A percentile compares a stretch with the other conserved stretches of the same genome.
Conservation (phyloP, 257 asterid genomes). For the Nicotiana paniculata region DNA sequence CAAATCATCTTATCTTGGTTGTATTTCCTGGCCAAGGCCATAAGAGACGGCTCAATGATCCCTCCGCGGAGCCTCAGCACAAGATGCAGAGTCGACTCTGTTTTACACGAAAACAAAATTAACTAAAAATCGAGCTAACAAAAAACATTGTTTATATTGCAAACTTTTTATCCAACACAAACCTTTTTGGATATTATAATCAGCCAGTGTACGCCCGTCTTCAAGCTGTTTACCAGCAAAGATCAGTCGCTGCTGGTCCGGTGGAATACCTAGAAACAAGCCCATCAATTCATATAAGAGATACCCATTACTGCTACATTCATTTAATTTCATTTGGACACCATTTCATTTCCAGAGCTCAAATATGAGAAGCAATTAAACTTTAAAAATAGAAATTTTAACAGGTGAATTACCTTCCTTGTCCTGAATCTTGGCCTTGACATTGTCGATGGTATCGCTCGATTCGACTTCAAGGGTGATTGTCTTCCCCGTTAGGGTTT, state of each 20-base stretch:
- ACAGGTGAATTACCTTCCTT: conserved; percentile 44
- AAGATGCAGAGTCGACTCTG: conserved; percentile 63
- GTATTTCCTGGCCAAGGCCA: conserved; percentile 63
- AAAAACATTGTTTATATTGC: not conserved
- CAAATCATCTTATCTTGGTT: conserved; percentile 66
- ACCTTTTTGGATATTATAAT: conserved; percentile 63
- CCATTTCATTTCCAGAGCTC: not conserved
- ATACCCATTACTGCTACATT: no score
- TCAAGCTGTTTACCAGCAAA: conserved; percentile 79
- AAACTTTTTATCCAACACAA: not conserved
- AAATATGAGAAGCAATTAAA: not conserved
- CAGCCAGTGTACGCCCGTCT: conserved; percentile 70
- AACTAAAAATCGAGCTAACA: not conserved
- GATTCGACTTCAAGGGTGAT: conserved; percentile 73
- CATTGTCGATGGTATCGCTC: conserved; percentile 70
- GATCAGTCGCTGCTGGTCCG: conserved; percentile 73
- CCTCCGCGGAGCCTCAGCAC: conserved; percentile 78
- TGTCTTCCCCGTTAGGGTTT: conserved; percentile 66
- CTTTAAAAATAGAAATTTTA: not conserved
- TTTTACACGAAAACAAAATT: not conserved
- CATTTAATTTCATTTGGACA: not conserved
- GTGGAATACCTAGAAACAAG: conserved; percentile 44
- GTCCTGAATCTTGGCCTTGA: conserved; percentile 68
- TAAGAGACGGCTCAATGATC: conserved; percentile 62
- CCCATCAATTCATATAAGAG: not conserved